Base-by-base conservation (phyloP, 2,329 filamentous ascomycete genomes). In the Fusarium sublunatum region DNA sequence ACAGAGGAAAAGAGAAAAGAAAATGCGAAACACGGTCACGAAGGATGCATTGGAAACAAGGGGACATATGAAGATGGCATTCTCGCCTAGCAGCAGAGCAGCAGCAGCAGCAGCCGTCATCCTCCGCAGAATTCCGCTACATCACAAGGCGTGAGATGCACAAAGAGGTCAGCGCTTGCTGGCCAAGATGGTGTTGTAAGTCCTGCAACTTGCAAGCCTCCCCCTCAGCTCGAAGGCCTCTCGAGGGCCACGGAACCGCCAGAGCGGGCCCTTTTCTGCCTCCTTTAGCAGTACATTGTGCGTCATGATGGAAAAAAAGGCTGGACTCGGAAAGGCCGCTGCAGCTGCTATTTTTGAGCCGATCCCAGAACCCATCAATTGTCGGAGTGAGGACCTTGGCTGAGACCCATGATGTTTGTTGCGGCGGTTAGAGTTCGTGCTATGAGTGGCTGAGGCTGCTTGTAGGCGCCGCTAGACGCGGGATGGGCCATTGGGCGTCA, bases 371-470 rank as follows among this genome's bases (percentile, higher is more conserved):
- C 55, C 53, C 48, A 31, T 40, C 22, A 40, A 40, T 13, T 25
- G 36, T 34, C 19, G 22, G 8, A 10, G 36, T 26, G 28, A 49
- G 28, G 46, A 28, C 35, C 46, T 43, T 13, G 47, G 32, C 39
- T 51, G 52, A 55, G 46, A 63, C 54, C 60, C 58, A 61, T 47
- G 54, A 59, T 53, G 64, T 64, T 67, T 50, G 62, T 44, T 47
- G 43, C 62, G 54, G 68, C 68, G 68, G 66, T 63, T 70, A 69
- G 53, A 59, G 48, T 38, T 54, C 38, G 58, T 53, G 53, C 52
- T 31, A 48, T 70, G 66, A 70, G 49, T 70, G 68, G 68, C 63
- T 64, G 54, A 35, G 39, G 63, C 54, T 56, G 36, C 5, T 26
- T 29, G 43, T 61, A 68, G 53, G 50, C 67, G 67, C 61, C 48